A percentile compares a stretch with the other conserved stretches of the same genome.
These are phyloP conservation scores for Dothidotthia symphoricarpi DNA, from an alignment of 2,329 filamentous ascomycete genomes.

Conservation along the genomic window DNA sequence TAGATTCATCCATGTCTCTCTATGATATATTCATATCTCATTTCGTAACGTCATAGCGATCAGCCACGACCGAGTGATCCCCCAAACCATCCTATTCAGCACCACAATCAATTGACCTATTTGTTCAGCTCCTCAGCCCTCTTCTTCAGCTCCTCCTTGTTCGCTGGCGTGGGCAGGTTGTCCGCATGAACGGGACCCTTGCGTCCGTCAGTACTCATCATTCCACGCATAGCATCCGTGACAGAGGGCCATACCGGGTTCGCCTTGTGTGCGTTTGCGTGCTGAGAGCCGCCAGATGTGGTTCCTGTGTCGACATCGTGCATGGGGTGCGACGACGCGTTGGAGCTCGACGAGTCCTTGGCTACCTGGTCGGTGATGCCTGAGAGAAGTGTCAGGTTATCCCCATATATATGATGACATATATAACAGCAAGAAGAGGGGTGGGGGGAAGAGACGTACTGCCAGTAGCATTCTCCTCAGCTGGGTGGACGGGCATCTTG, in stretches of 20 bases:
- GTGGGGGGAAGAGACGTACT: conserved; percentile 32
- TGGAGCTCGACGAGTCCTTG: conserved; percentile 46
- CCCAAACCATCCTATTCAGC: too few relatives aligned
- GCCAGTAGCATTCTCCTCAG: conserved; percentile 42
- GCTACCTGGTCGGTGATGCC: conserved; percentile 48
- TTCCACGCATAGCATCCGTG: conserved; percentile 1
- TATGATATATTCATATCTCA: too few relatives aligned
- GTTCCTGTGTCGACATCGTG: conserved; percentile 38
- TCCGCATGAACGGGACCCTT: conserved; percentile 49
- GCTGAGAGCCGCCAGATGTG: conserved; percentile 36
- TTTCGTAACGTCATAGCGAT: too few relatives aligned
- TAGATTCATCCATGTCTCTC: too few relatives aligned
- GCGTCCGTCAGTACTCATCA: conserved; percentile 7
- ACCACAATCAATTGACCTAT: conserved; percentile 19
- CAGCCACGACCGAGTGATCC: background rate
- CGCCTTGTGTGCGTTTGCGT: conserved; percentile 43
- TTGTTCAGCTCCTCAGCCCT: conserved; percentile 53
- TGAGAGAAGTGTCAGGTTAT: conserved; percentile 14
- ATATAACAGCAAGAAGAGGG: too few relatives aligned
- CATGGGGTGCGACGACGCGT: conserved; percentile 36
- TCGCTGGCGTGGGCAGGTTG: conserved; percentile 46
- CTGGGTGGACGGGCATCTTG: conserved; percentile 45
- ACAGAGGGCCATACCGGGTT: conserved; percentile 34
- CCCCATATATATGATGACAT: too few relatives aligned
- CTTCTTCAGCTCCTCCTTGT: conserved; percentile 52